Base-by-base conservation (phyloP, 2,329 filamentous ascomycete genomes). In the Sporothrix humicola region DNA sequence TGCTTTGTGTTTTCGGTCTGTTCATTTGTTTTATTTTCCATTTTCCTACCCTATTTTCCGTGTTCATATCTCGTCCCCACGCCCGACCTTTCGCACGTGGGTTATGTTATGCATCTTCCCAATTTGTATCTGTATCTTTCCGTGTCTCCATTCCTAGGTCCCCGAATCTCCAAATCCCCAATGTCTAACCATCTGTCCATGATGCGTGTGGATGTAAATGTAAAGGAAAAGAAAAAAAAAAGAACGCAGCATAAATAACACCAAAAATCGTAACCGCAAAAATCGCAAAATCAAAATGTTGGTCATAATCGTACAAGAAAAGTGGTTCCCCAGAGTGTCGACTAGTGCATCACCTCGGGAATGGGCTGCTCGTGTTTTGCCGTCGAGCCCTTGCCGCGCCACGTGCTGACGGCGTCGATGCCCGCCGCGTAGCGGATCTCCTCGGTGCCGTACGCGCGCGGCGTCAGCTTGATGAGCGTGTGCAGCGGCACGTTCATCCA, bases 401-500 rank as follows among this genome's bases (percentile, higher is more conserved):
- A 99, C 23, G 96, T 99, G 82, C 93, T 97, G 71, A 99, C 96
- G 3, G 96, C 96, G 5, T 95, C 93, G 77, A 99, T 98, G 80
- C 97, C 92, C 8, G 95, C 95, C 81, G 93, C 92, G 79, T 94
- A 93, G 61, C 94, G 88, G 81, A 96, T 89, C 81, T 98, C 94
- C 74, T 97, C 91, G 0, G 96, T 99, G 68, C 93, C 93, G 81
- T 99, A 99, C 8, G 96, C 96, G 75, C 93, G 90, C 1, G 96
- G 96, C 6, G 96, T 98, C 70, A 99, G 87, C 84, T 98, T 98
- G 84, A 99, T 98, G 66, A 99, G 87, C 9, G 94, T 97, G 82
- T 99, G 96, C 75, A 99, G 87, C 7, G 96, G 96, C 9, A 99
- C 96, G 79, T 98, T 95, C 93, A 98, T 97, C 96, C 96, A 99